These are phyloP conservation scores for Fusarium nodosum DNA, from an alignment of 2,329 filamentous ascomycete genomes.

Conservation along the genomic window DNA sequence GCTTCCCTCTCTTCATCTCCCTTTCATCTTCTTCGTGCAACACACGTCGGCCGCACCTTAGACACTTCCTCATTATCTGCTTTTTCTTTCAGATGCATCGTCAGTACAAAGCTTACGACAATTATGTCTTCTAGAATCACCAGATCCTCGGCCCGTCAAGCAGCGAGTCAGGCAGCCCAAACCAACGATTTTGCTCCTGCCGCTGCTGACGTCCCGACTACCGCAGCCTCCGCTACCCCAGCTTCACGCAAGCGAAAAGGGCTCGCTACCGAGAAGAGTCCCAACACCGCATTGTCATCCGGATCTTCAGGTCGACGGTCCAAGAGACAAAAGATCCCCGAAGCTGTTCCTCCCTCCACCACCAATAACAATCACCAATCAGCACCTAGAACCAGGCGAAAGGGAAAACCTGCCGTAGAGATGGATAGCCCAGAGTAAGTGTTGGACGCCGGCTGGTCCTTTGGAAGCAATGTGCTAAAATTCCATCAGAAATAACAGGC, in stretches of 20 bases:
- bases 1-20: conserved; percentile 35
- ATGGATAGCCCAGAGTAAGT: conserved; percentile 82
- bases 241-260: conserved; percentile 83
- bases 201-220: conserved; percentile 57
- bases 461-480: conserved; percentile 24
- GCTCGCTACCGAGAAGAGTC: conserved; percentile 65
- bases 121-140: conserved; percentile 98
- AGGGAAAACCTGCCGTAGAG: conserved; percentile 70
- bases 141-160: conserved; percentile 93
- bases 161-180: conserved; percentile 73
- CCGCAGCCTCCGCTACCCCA: conserved; percentile 59
- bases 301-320: conserved; percentile 68
- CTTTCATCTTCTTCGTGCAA: conserved; percentile 36
- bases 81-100: conserved; percentile 41
- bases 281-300: conserved; percentile 51
- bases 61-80: conserved; percentile 37
- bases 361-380: conserved; percentile 46
- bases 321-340: conserved; percentile 78
- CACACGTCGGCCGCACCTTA: conserved; percentile 29
- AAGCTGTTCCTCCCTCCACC: conserved; percentile 57
- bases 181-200: conserved; percentile 59
- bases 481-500: conserved; percentile 41
- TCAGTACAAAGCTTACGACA: conserved; percentile 57
- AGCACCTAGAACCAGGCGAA: conserved; percentile 65
- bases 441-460: background rate